Percentiles rank a stretch among this genome's conserved stretches.
Conservation (phyloP, 768 basidiomycete species). For the Boletus sensibilis region DNA sequence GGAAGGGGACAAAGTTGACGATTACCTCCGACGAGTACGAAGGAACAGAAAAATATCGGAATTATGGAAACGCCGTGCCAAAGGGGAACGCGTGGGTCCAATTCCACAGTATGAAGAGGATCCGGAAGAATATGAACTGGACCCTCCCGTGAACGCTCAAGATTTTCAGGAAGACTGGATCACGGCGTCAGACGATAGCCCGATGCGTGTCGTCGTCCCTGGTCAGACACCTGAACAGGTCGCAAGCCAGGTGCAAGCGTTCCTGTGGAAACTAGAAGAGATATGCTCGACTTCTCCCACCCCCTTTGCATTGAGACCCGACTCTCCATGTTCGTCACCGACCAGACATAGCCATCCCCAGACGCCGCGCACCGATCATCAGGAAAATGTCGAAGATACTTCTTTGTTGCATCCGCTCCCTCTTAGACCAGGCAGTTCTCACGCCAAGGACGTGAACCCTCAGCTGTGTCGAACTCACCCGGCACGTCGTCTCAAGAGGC, state of each 20-base stretch:
- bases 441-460: constrained; percentile 14
- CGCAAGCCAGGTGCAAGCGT: constrained; percentile 17
- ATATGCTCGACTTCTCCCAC: constrained; percentile 5
- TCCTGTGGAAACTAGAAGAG: constrained; percentile 22
- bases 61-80: constrained; percentile 28
- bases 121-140: constrained; percentile 32
- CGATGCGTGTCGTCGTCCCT: constrained; percentile 39
- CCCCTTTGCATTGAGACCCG: neutral
- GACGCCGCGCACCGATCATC: constrained; percentile 1
- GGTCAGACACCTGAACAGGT: constrained; percentile 31
- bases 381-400: neutral
- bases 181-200: constrained; percentile 32
- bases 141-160: constrained; percentile 34
- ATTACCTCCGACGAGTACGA: constrained; percentile 28
- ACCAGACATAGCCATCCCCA: neutral
- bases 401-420: neutral
- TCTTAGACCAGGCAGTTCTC: neutral
- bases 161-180: constrained; percentile 39
- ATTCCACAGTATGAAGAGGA: constrained; percentile 32
- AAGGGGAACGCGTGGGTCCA: constrained; percentile 29
- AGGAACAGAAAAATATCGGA: constrained; percentile 30
- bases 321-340: neutral
- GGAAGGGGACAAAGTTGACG: constrained; percentile 36
- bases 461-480: neutral
- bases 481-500: constrained; percentile 11